A percentile compares a stretch with the other conserved stretches of the same genome.
phyloP scores from a whole-genome alignment of 2,329 filamentous ascomycete species.

The Madurella mycetomatis region DNA sequence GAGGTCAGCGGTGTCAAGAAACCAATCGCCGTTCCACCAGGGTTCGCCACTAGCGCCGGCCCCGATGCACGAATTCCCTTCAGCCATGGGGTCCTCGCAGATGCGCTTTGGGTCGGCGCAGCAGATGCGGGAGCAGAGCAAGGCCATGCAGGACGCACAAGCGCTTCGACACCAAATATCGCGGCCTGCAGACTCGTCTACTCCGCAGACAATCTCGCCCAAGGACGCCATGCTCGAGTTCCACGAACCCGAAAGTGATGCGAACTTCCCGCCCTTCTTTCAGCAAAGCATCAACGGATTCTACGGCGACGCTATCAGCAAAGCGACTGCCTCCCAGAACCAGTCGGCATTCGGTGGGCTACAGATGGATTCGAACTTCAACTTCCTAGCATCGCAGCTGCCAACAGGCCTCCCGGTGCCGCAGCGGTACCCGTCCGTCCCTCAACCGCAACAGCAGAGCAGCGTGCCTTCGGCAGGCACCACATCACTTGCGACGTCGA shows the following conservation, averaged over 20 bases:
- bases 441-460: conserved; percentile 34
- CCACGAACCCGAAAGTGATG: conserved; percentile 66
- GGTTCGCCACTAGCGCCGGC: conserved; percentile 58
- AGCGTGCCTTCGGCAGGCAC: conserved; percentile 35
- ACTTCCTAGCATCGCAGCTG: conserved; percentile 34
- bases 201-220: conserved; percentile 85
- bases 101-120: conserved; percentile 51
- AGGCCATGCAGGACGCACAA: conserved; percentile 55
- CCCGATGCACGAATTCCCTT: conserved; percentile 41
- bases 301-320: conserved; percentile 37
- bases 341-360: conserved; percentile 24
- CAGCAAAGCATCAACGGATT: conserved; percentile 48
- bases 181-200: conserved; percentile 41
- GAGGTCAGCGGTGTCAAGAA: conserved; percentile 48
- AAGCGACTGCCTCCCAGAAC: conserved; percentile 27
- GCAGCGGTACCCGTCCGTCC: conserved; percentile 50
- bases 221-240: conserved; percentile 89
- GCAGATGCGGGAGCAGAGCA: conserved; percentile 56
- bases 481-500: conserved; percentile 33
- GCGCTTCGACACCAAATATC: conserved; percentile 40
- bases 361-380: conserved; percentile 24
- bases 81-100: conserved; percentile 26
- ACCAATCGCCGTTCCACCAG: conserved; percentile 76
- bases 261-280: conserved; percentile 70
- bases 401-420: conserved; percentile 24